phyloP scores from a whole-genome alignment of 169 alveolate genomes.

The Perkinsus marinus region DNA sequence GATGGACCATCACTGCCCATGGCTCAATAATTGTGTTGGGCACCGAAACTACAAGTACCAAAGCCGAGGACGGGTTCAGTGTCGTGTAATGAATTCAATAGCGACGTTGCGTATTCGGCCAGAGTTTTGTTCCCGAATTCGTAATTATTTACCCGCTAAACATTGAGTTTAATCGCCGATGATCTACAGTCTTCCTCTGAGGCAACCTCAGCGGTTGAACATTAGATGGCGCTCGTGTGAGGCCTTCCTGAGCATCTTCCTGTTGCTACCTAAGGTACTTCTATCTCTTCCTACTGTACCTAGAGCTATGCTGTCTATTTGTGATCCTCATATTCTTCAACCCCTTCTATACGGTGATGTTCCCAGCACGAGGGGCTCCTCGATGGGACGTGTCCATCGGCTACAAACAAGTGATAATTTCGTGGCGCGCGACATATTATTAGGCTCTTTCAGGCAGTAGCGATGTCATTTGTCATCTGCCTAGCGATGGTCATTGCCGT shows the following conservation, averaged over 20 bases:
- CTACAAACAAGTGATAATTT: background rate
- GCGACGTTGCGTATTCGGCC: too few species aligned
- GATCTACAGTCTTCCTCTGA: too few species aligned
- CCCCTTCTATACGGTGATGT: background rate
- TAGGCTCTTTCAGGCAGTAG: background rate
- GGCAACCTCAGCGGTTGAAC: too few species aligned
- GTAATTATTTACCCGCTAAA: too few species aligned
- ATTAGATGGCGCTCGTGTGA: too few species aligned
- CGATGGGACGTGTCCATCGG: background rate
- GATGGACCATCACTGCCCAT: conserved; percentile 73
- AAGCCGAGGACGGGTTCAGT: too few species aligned
- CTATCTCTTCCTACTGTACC: background rate
- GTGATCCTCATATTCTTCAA: background rate
- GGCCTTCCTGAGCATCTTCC: too few species aligned
- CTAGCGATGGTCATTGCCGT: background rate
- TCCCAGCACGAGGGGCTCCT: background rate
- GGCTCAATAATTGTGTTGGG: conserved; percentile 66
- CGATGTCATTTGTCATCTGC: background rate
- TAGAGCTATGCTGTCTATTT: background rate
- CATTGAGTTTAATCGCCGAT: too few species aligned
- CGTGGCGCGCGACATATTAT: background rate
- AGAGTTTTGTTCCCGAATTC: too few species aligned
- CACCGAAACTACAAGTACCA: conserved; percentile 55
- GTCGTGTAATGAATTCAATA: too few species aligned
- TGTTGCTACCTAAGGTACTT: too few species aligned